phyloP scores from a whole-genome alignment of 805 yeast species.

The Millerago galiae region DNA sequence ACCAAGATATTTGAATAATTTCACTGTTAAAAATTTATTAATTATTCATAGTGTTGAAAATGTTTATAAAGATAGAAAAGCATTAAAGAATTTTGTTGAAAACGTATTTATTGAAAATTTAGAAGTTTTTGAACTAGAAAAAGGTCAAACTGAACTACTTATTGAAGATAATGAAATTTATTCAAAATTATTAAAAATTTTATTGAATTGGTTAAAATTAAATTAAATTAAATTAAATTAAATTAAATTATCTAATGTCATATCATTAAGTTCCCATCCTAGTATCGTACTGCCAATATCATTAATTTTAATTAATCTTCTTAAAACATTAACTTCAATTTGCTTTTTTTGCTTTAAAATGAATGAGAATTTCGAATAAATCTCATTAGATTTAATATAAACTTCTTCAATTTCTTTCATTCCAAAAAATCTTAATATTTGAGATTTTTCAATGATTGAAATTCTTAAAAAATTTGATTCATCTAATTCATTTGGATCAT shows the following conservation, averaged over 20 bases:
- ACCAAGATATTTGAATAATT: not conserved
- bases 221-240: conserved; percentile 1
- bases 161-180: conserved; percentile 16
- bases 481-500: not conserved
- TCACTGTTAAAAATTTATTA: conserved; percentile 11
- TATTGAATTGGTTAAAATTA: conserved; percentile 17
- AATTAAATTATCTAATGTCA: conserved; percentile 8
- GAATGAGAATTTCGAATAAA: conserved; percentile 5
- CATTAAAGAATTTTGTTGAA: conserved; percentile 8
- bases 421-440: conserved; percentile 15
- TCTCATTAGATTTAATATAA: conserved; percentile 10
- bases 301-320: conserved; percentile 11
- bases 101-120: conserved; percentile 11
- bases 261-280: conserved; percentile 15
- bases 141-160: conserved; percentile 17
- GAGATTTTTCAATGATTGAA: conserved; percentile 7
- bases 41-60: conserved; percentile 13
- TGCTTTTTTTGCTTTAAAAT: conserved; percentile 5
- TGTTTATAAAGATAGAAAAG: conserved; percentile 2
- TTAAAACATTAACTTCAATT: conserved; percentile 8
- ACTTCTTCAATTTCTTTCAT: conserved; percentile 20
- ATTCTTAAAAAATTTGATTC: conserved; percentile 11
- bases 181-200: conserved; percentile 10
- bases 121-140: conserved; percentile 10
- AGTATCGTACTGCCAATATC: conserved; percentile 6